Percentiles rank a stretch among this genome's conserved stretches.
Conservation (phyloP, 495 filamentous ascomycete genomes). For the Oidiodendron maius region DNA sequence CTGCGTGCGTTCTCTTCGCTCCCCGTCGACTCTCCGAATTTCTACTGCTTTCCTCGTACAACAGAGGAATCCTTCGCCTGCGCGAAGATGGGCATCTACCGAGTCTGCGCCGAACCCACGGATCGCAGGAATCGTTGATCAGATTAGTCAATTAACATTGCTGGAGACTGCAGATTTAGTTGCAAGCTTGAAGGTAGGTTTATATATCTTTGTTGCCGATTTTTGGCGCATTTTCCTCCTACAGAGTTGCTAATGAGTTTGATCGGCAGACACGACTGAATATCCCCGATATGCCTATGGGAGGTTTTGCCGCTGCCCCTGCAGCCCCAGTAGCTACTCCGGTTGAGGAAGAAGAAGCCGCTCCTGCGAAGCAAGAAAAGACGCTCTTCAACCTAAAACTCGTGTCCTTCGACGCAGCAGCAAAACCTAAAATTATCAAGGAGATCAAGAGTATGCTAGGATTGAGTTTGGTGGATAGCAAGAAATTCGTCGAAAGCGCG, state of each 20-base stretch:
- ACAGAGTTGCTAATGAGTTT: neutral
- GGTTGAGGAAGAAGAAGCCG: slow-evolving; percentile 73
- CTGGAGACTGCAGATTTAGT: slow-evolving; percentile 96
- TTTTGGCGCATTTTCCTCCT: too few species aligned
- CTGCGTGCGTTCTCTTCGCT: slow-evolving; percentile 50
- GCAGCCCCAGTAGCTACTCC: slow-evolving; percentile 56
- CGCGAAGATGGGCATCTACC: slow-evolving; percentile 63
- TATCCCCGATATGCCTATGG: slow-evolving; percentile 95
- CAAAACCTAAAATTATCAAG: slow-evolving; percentile 99
- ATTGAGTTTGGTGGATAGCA: slow-evolving; percentile 94
- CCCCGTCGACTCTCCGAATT: slow-evolving; percentile 28
- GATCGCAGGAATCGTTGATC: slow-evolving; percentile 88
- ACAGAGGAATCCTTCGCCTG: slow-evolving; percentile 21
- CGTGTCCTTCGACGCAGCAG: slow-evolving; percentile 71
- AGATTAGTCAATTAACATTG: slow-evolving; percentile 95
- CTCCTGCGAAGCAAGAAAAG: slow-evolving; percentile 85
- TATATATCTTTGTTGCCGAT: too few species aligned
- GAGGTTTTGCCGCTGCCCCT: slow-evolving; percentile 65
- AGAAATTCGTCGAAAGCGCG: slow-evolving; percentile 98
- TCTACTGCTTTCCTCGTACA: slow-evolving; percentile 33
- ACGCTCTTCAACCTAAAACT: slow-evolving; percentile 96
- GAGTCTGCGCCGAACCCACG: slow-evolving; percentile 71
- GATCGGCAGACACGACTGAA: slow-evolving; percentile 74
- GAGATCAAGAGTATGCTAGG: slow-evolving; percentile 96
- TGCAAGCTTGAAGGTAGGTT: slow-evolving; percentile 75